Conservation (phyloP, 371 early-diverging fungal genomes). For the Lichtheimia corymbifera region DNA sequence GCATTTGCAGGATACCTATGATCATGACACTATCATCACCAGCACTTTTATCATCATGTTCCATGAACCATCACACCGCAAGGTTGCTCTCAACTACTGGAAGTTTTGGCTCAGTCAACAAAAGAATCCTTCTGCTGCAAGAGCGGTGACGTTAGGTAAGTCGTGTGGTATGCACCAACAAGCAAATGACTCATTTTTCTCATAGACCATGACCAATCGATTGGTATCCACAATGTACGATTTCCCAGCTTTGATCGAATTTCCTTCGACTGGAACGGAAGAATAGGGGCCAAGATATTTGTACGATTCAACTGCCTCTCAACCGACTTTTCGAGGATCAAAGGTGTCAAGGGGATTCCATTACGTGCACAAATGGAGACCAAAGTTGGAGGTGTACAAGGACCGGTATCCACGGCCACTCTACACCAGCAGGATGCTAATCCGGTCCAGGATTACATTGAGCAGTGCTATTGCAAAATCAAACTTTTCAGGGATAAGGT, state of each 20-base stretch:
- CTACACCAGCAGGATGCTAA: slow-evolving; percentile 1
- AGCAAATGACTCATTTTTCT: background rate
- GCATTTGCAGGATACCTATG: slow-evolving; percentile 38
- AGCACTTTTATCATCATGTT: slow-evolving; percentile 72
- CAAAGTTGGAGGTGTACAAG: background rate
- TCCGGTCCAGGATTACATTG: slow-evolving; percentile 28
- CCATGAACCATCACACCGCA: slow-evolving; percentile 73
- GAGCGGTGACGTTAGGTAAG: slow-evolving; percentile 68
- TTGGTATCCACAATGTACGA: slow-evolving; percentile 56
- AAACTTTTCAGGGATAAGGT: slow-evolving; percentile 83
- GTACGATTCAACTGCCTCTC: slow-evolving; percentile 81
- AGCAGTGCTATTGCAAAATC: slow-evolving; percentile 66
- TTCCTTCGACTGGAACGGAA: slow-evolving; percentile 75
- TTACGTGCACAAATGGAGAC: slow-evolving; percentile 54
- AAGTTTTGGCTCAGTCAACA: slow-evolving; percentile 81
- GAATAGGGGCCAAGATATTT: slow-evolving; percentile 68
- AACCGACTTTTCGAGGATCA: slow-evolving; percentile 82
- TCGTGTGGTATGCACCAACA: no score
- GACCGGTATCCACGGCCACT: background rate
- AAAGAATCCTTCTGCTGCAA: slow-evolving; percentile 60
- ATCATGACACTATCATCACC: slow-evolving; percentile 46
- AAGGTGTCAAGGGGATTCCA: slow-evolving; percentile 86
- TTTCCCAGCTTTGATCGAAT: slow-evolving; percentile 69
- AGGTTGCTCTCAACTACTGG: slow-evolving; percentile 73
- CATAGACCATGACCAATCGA: slow-evolving; percentile 32